A percentile compares a stretch with the other conserved stretches of the same genome.
These are phyloP conservation scores for Apiotrichum akiyoshidainum DNA, from an alignment of 1,284 basidiomycete genomes.

Conservation along the genomic window DNA sequence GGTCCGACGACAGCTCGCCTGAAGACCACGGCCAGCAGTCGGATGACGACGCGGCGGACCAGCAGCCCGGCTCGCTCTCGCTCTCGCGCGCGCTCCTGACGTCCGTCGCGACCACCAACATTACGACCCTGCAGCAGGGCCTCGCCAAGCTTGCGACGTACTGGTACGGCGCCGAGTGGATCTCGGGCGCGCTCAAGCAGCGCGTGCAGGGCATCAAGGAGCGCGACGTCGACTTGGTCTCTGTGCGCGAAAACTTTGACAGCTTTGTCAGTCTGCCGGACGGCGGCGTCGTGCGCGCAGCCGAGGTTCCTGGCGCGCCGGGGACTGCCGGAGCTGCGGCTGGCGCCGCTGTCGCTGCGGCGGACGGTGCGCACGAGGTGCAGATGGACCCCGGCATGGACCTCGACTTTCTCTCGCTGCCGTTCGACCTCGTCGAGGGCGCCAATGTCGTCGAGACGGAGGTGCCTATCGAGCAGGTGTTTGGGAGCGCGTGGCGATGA, in stretches of 20 bases:
- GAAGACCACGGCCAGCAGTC: background rate
- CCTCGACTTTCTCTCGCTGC: constrained; percentile 20
- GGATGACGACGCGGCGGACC: background rate
- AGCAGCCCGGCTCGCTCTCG: constrained; percentile 2
- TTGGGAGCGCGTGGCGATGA: constrained; percentile 17
- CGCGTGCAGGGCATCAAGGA: constrained; percentile 23
- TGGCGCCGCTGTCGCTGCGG: background rate
- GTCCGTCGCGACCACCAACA: constrained; percentile 21
- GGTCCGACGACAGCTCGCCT: background rate
- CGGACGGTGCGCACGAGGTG: background rate
- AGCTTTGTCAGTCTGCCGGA: constrained; percentile 28
- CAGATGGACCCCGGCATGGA: background rate
- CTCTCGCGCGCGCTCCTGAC: constrained; percentile 24
- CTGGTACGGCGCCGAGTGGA: constrained; percentile 30
- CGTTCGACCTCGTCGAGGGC: constrained; percentile 22
- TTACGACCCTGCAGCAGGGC: constrained; percentile 26
- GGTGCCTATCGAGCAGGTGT: constrained; percentile 18
- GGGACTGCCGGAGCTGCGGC: background rate
- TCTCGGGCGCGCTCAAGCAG: constrained; percentile 26
- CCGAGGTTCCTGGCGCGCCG: background rate
- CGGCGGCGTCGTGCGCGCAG: constrained; percentile 22
- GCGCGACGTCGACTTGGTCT: constrained; percentile 27
- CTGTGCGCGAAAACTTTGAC: constrained; percentile 27
- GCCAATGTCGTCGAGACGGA: constrained; percentile 23
- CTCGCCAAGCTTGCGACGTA: constrained; percentile 25